Conservation (phyloP, 495 filamentous ascomycete genomes). For the Tuber umbilicatum region DNA sequence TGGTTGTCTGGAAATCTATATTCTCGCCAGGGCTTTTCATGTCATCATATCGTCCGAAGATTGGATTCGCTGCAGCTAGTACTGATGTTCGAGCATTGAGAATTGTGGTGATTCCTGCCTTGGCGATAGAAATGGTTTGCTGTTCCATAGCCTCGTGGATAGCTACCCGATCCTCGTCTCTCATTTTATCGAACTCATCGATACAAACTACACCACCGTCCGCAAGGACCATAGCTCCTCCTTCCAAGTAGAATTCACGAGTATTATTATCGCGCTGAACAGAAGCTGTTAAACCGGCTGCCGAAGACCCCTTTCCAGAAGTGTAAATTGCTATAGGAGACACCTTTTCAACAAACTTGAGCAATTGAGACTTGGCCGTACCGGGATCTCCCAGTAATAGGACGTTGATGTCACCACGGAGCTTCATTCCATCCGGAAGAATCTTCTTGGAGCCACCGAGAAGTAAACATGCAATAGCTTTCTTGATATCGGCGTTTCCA, state of each 20-base stretch:
- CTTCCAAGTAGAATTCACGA: slow-evolving; percentile 96
- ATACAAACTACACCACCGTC: slow-evolving; percentile 98
- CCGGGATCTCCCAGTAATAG: slow-evolving; percentile 94
- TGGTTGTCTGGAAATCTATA: slow-evolving; percentile 99
- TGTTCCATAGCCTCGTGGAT: slow-evolving; percentile 99
- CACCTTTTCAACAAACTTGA: slow-evolving; percentile 96
- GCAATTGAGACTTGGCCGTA: slow-evolving; percentile 94
- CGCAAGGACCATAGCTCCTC: slow-evolving; percentile 96
- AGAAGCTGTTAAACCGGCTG: slow-evolving; percentile 95
- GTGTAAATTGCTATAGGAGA: slow-evolving; percentile 98
- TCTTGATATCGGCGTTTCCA: slow-evolving; percentile 94
- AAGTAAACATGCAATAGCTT: slow-evolving; percentile 91
- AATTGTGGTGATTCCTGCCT: slow-evolving; percentile 98
- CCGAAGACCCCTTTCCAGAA: slow-evolving; percentile 96
- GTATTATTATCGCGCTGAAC: slow-evolving; percentile 89
- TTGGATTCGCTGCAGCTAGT: slow-evolving; percentile 91
- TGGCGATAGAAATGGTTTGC: slow-evolving; percentile 98
- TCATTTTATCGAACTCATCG: slow-evolving; percentile 99
- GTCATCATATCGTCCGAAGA: slow-evolving; percentile 97
- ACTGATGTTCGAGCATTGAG: slow-evolving; percentile 94
- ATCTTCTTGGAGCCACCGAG: slow-evolving; percentile 98
- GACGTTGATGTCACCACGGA: slow-evolving; percentile 98
- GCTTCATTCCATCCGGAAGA: slow-evolving; percentile 94
- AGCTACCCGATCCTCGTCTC: slow-evolving; percentile 95
- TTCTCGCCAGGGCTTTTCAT: slow-evolving; percentile 97